Conservation (phyloP, 2,329 filamentous ascomycete species). For the Colletotrichum sp. region DNA sequence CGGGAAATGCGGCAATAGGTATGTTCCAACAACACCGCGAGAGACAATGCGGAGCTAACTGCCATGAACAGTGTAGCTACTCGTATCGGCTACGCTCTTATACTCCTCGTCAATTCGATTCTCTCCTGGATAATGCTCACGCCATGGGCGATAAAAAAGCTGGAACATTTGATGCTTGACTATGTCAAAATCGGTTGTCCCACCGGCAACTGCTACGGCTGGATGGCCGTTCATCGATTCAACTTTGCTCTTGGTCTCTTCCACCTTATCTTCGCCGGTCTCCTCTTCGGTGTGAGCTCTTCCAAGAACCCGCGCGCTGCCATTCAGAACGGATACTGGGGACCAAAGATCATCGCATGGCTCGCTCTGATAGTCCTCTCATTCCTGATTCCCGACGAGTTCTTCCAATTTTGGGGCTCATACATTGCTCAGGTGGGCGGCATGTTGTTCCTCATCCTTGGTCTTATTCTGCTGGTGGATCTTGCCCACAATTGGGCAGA, state of each 20-base stretch:
- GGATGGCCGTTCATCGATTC: constrained; percentile 95
- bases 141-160: constrained; percentile 95
- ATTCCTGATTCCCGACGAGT: constrained; percentile 93
- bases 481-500: constrained; percentile 97
- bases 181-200: constrained; percentile 96
- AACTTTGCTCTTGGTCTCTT: constrained; percentile 97
- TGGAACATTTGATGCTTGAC: constrained; percentile 89
- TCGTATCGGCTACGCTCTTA: constrained; percentile 92
- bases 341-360: constrained; percentile 93
- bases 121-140: constrained; percentile 99
- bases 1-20: constrained; percentile 97
- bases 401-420: constrained; percentile 96
- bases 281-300: constrained; percentile 85
- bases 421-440: constrained; percentile 89
- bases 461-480: constrained; percentile 90
- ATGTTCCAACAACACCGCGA: constrained; percentile 21
- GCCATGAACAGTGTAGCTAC: constrained; percentile 77
- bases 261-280: constrained; percentile 83
- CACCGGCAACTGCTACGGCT: constrained; percentile 90
- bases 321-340: constrained; percentile 99
- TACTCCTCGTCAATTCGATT: constrained; percentile 96
- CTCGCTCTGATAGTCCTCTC: constrained; percentile 84
- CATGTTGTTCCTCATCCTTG: constrained; percentile 91
- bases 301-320: constrained; percentile 87
- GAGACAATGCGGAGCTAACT: background rate